Percentiles rank a stretch among this genome's conserved stretches.
phyloP scores from a whole-genome alignment of 768 basidiomycete species.

The Termitomyces sp. region DNA sequence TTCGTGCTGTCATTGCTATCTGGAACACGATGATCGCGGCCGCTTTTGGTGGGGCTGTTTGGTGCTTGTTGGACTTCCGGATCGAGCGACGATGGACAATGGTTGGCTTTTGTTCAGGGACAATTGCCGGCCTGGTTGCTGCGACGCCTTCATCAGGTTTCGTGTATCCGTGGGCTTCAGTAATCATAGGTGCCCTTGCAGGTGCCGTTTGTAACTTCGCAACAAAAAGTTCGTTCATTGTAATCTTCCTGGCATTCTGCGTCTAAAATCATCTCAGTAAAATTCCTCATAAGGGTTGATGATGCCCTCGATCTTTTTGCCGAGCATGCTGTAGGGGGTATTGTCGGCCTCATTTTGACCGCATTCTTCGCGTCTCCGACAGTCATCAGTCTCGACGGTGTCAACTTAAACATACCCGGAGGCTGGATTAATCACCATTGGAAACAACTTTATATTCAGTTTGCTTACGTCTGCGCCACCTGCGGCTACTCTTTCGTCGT shows the following conservation, averaged over 20 bases:
- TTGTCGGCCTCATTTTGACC: constrained; percentile 67
- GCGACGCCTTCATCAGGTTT: constrained; percentile 87
- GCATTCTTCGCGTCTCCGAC: constrained; percentile 67
- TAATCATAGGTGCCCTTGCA: constrained; percentile 69
- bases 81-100: constrained; percentile 80
- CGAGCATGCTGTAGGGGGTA: constrained; percentile 83
- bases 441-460: constrained; percentile 76
- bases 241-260: neutral
- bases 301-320: constrained; percentile 92
- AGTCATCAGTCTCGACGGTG: constrained; percentile 65
- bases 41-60: constrained; percentile 76
- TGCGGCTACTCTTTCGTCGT: constrained; percentile 56
- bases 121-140: constrained; percentile 83
- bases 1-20: constrained; percentile 78
- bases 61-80: constrained; percentile 78
- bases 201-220: constrained; percentile 78
- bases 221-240: constrained; percentile 55
- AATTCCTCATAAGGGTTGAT: constrained; percentile 66
- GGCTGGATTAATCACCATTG: constrained; percentile 76
- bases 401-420: constrained; percentile 45
- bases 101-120: constrained; percentile 92
- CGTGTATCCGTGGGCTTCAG: constrained; percentile 70
- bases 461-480: constrained; percentile 56
- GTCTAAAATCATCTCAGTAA: constrained; percentile 37
- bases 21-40: constrained; percentile 89